Conservation (phyloP, 305 asterid species). For the Fraxinus ornus region DNA sequence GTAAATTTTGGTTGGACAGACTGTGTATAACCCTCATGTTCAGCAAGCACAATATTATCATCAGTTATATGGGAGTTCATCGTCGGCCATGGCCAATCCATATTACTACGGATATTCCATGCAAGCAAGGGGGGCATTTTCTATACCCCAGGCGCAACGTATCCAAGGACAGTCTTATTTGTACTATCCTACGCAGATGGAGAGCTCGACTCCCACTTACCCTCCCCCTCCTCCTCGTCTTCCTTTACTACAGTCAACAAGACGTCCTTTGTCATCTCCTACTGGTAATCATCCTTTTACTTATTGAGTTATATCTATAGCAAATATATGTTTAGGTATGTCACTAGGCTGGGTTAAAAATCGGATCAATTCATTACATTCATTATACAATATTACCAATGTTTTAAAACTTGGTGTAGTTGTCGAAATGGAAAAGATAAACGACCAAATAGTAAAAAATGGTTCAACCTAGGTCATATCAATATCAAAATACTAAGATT, state of each 20-base stretch:
- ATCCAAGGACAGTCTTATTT: constrained; percentile 64
- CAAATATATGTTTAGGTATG: background rate
- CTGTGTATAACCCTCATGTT: constrained; percentile 65
- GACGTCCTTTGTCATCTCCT: constrained; percentile 49
- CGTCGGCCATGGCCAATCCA: constrained; percentile 61
- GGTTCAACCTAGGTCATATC: background rate
- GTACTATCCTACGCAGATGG: constrained; percentile 74
- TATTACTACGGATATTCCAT: constrained; percentile 71
- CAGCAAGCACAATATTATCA: constrained; percentile 75
- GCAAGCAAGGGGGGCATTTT: constrained; percentile 54
- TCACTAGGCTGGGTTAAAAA: background rate
- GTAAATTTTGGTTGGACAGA: constrained; percentile 35
- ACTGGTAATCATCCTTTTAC: constrained; percentile 36
- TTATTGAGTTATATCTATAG: background rate
- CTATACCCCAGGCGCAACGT: constrained; percentile 60
- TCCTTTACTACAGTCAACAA: constrained; percentile 47
- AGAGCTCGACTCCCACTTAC: constrained; percentile 43
- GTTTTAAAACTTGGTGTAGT: background rate
- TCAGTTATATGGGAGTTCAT: constrained; percentile 60
- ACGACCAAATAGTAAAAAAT: too few species aligned
- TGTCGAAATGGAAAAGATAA: background rate
- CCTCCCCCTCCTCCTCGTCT: constrained; percentile 41
- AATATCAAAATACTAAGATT: background rate
- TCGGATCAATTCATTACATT: background rate
- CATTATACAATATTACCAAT: background rate